Percentiles rank a stretch among this genome's conserved stretches.
phyloP scores from a whole-genome alignment of 441 rosid genomes.

The Jatropha podagrica region DNA sequence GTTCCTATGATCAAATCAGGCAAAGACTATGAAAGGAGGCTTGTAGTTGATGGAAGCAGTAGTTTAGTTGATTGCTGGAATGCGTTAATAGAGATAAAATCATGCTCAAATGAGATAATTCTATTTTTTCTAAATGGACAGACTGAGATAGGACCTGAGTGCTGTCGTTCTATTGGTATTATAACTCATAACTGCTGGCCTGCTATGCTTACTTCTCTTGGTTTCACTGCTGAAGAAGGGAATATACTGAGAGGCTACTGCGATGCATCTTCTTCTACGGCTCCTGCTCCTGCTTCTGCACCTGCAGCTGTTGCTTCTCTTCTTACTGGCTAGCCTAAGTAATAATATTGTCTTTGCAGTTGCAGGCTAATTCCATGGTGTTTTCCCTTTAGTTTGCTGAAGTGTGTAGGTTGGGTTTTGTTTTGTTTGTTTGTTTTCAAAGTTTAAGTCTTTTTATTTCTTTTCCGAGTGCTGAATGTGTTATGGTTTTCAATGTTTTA shows the following conservation, averaged over 20 bases:
- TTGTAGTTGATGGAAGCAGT: slow-evolving; percentile 41
- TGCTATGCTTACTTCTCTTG: slow-evolving; percentile 47
- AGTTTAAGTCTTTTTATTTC: no score
- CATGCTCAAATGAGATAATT: slow-evolving; percentile 56
- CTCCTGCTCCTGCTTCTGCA: slow-evolving; percentile 20
- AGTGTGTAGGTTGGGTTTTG: not conserved
- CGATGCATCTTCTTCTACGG: slow-evolving; percentile 25
- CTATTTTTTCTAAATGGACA: slow-evolving; percentile 54
- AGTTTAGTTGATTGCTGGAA: slow-evolving; percentile 56
- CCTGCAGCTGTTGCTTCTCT: slow-evolving; percentile 33
- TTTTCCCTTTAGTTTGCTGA: not conserved
- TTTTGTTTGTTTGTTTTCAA: not conserved
- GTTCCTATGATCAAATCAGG: no score
- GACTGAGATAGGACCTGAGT: slow-evolving; percentile 44
- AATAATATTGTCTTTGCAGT: not conserved
- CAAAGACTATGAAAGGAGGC: slow-evolving; percentile 9
- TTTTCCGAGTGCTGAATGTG: no score
- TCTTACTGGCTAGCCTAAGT: slow-evolving; percentile 30
- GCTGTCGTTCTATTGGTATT: slow-evolving; percentile 48
- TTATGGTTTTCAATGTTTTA: no score
- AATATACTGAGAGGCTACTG: slow-evolving; percentile 61
- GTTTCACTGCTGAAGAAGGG: slow-evolving; percentile 55
- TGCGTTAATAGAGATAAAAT: slow-evolving; percentile 49
- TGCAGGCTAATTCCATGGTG: not conserved
- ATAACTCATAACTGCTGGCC: slow-evolving; percentile 65